Evolutionary conservation across 2,329 filamentous ascomycete species (phyloP), one percentile per base, ranked within the genome.

Genomic region (Calonectria fujianensis): DNA sequence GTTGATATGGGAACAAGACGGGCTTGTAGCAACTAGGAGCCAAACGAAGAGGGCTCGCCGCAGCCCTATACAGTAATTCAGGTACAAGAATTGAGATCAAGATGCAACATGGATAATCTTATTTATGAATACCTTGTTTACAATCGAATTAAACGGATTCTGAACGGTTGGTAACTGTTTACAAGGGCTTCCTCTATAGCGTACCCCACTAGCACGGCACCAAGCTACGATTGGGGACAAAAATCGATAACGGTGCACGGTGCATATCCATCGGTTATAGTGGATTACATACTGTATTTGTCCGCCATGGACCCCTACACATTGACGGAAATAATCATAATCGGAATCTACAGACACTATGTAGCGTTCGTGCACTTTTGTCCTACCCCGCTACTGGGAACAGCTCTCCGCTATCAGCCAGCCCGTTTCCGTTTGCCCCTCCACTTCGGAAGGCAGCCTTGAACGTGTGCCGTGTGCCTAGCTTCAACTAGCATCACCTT

Each of bases 311-410:
- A 1, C 10, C n/a, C 45, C n/a, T 13, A 13, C 10, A 24, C 10
- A 0, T 4, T 4, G 4, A 5, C 45, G 1, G 2, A 48, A 24
- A 48, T 24, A 13, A 48, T 13, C 8, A 9, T 24, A 7, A 48
- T 13, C 13, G n/a, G 10, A 24, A 48, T n/a, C 8, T 4, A 13
- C 3, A 64, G 57, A 75, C 77, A 71, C 78, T 32, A 14, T 80
- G 78, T 79, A 79, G 77, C 79, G 61, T 78, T 78, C 72, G 61
- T 24, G 20, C 80, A 77, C 79, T 79, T 63, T 71, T 59, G 54
- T 63, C 74, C 68, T 57, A 69, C 76, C 78, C 73, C 68, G 59
- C 68, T 64, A 52, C 39, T 27, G 32, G 45, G 32, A 32, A 24
- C 29, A 57, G 50, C 71, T 73, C 66, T 68, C 72, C 72, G 66